Base-by-base conservation (phyloP, 345 rosid genomes). In the Crucihimalaya himalaica region DNA sequence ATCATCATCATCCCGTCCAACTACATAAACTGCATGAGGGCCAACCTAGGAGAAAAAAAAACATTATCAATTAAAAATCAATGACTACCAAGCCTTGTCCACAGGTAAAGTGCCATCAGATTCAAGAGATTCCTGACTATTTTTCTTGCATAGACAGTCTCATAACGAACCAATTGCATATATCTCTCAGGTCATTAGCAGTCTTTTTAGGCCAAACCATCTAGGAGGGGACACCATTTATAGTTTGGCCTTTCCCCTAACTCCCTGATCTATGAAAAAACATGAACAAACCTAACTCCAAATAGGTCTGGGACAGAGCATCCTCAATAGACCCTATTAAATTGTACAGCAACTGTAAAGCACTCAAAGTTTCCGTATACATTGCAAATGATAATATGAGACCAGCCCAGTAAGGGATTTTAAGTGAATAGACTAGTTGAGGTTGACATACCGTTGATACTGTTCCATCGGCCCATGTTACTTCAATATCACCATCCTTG, bases 401-500 rank as follows among this genome's bases (percentile, higher is more conserved):
- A 71, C 62, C 20, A 57, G 48, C 55, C 27, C 19, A 69, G 75
- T 25, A 70, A 62, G 13, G 21, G 50, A 32, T 18, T 48, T 16
- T 47, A 71, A 56, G 21, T 37, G 57, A 29, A 71, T 6, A 65
- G n/a, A 39, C 27, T 56, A 65, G 42, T 65, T 40, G n/a, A 77
- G 68, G 12, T 71, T 66, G 51, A 76, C 73, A 37, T 92, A 96
- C 99, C 94, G 27, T 82, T 73, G 99, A 96, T 72, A 96, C 86
- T 89, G 81, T 87, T 74, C 98, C 97, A 74, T 96, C 95, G 21
- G 97, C 98, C 99, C 99, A 96, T 52, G 98, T 86, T 69, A 96
- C 98, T 84, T 96, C 93, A 70, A 96, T 92, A 72, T 96, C 90
- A 75, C 99, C 99, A 81, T 96, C 85, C 79, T 76, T 86, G 19